A percentile compares a stretch with the other conserved stretches of the same genome.
phyloP scores from a whole-genome alignment of 352 stramenopile genomes.

The Globisporangium barbulae region DNA sequence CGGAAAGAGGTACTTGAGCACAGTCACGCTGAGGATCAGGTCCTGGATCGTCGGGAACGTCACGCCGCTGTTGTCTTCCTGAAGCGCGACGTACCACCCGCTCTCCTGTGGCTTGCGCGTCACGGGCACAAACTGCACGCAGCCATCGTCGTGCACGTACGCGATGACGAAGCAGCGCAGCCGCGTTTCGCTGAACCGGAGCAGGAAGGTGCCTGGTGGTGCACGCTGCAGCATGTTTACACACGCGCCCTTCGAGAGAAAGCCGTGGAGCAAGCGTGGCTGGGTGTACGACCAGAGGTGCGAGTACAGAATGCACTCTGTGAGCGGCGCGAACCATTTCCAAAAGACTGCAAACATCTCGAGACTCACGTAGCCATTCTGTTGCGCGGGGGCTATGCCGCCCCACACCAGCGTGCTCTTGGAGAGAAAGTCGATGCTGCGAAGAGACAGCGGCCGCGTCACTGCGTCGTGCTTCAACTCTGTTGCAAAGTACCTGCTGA shows the following conservation, averaged over 20 bases:
- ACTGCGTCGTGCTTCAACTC: constrained; percentile 65
- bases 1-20: constrained; percentile 79
- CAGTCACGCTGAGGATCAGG: constrained; percentile 71
- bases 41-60: constrained; percentile 63
- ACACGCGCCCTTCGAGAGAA: constrained; percentile 78
- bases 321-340: constrained; percentile 67
- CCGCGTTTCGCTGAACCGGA: constrained; percentile 78
- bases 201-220: constrained; percentile 67
- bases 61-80: constrained; percentile 44
- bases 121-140: constrained; percentile 76
- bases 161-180: constrained; percentile 65
- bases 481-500: constrained; percentile 80
- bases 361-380: constrained; percentile 44
- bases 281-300: constrained; percentile 69
- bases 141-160: constrained; percentile 55
- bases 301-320: constrained; percentile 59
- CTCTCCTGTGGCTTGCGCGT: constrained; percentile 33
- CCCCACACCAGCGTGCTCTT: constrained; percentile 77
- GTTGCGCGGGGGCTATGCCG: constrained; percentile 31
- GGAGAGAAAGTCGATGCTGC: constrained; percentile 76
- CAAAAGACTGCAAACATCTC: constrained; percentile 75
- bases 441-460: constrained; percentile 57
- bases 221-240: constrained; percentile 71
- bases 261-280: constrained; percentile 73
- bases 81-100: constrained; percentile 62